Conservation (phyloP, 805 yeast genomes). For the Komagataella populi region DNA sequence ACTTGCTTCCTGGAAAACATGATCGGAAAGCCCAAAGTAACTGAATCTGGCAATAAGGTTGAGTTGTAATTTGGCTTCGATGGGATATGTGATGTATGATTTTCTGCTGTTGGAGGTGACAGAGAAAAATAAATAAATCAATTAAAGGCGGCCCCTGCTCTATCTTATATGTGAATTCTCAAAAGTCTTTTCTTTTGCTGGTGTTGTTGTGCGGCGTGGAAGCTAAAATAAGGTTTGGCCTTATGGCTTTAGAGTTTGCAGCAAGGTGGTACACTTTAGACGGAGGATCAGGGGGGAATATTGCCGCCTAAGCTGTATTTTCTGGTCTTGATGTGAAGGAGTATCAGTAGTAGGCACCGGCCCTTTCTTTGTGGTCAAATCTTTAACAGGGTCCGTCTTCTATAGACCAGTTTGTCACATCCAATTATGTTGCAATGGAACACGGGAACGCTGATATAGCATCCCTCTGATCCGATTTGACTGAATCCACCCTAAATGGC, state of each 20-base stretch:
- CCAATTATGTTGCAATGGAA: neutral
- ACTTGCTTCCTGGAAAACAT: neutral
- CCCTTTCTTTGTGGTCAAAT: neutral
- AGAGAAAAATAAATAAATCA: neutral
- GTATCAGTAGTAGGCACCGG: neutral
- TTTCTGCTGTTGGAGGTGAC: neutral
- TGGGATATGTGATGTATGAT: neutral
- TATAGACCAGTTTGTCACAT: neutral
- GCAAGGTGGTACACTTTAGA: neutral
- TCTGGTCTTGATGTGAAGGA: neutral
- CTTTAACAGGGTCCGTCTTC: neutral
- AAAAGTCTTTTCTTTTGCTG: neutral
- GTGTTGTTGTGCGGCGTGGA: neutral
- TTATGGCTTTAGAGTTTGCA: neutral
- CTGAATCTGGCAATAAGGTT: neutral
- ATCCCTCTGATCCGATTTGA: neutral
- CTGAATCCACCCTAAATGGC: neutral
- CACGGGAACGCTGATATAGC: neutral
- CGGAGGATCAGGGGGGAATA: neutral
- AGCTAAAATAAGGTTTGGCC: neutral
- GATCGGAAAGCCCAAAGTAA: neutral
- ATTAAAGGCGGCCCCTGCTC: neutral
- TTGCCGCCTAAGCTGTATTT: neutral
- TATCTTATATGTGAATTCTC: neutral
- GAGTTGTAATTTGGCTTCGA: neutral